phyloP scores from a whole-genome alignment of 2,329 filamentous ascomycete genomes.

The Ascochyta pisi region DNA sequence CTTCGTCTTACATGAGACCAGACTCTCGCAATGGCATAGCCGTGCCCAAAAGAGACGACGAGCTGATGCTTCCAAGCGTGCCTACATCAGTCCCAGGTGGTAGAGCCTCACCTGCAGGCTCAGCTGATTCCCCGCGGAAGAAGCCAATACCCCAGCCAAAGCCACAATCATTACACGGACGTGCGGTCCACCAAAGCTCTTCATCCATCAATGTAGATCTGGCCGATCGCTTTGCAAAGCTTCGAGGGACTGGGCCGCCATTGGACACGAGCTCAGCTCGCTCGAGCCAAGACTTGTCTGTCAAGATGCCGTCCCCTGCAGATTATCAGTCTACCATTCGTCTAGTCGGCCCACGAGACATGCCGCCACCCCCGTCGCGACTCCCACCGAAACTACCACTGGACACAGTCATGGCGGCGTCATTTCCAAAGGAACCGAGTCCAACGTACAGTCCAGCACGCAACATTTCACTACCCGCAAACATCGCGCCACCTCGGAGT shows the following conservation, averaged over 20 bases:
- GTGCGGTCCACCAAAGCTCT: constrained; percentile 56
- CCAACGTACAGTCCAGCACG: constrained; percentile 81
- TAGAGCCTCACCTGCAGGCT: constrained; percentile 27
- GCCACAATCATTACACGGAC: constrained; percentile 70
- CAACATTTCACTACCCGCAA: constrained; percentile 71
- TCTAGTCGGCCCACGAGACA: constrained; percentile 60
- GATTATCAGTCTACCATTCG: constrained; percentile 45
- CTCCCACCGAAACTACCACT: constrained; percentile 55
- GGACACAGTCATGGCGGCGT: constrained; percentile 60
- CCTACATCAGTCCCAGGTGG: constrained; percentile 30
- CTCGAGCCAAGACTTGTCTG: constrained; percentile 40
- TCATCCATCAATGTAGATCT: constrained; percentile 39
- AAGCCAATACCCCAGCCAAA: constrained; percentile 67
- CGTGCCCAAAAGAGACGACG: constrained; percentile 31
- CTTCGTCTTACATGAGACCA: constrained; percentile 19
- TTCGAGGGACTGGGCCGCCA: constrained; percentile 33
- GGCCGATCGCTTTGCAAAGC: constrained; percentile 48
- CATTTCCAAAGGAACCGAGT: constrained; percentile 73
- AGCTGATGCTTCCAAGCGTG: constrained; percentile 46
- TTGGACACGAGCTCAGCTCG: constrained; percentile 31
- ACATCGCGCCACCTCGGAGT: constrained; percentile 69
- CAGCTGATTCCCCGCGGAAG: constrained; percentile 30
- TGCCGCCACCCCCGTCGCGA: constrained; percentile 52
- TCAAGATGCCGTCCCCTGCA: constrained; percentile 52
- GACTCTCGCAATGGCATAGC: constrained; percentile 28